phyloP scores from a whole-genome alignment of 1,284 basidiomycete species.

The Butyriboletus appendiculatus region DNA sequence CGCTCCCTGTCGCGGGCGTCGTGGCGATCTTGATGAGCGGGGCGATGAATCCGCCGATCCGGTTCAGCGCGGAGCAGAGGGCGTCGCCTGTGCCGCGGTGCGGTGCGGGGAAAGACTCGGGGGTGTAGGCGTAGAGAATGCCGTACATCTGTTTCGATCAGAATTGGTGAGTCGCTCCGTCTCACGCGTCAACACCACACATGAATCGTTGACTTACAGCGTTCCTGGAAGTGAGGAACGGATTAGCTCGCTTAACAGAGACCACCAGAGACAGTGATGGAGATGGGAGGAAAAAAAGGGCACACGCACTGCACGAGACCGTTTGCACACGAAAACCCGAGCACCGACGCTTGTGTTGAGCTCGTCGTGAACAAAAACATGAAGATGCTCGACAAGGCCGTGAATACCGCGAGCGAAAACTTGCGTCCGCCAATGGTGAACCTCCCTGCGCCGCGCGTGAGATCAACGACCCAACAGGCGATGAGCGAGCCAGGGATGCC shows the following conservation, averaged over 20 bases:
- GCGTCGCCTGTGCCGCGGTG: conserved; percentile 67
- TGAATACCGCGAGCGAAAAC: conserved; percentile 51
- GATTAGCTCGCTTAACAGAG: conserved; percentile 17
- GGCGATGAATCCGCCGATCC: conserved; percentile 56
- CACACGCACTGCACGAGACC: conserved; percentile 43
- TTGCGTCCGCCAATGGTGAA: conserved; percentile 49
- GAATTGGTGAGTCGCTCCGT: neutral
- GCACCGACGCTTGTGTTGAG: conserved; percentile 43
- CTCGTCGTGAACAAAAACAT: conserved; percentile 64
- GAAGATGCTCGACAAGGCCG: conserved; percentile 54
- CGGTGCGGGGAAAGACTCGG: conserved; percentile 66
- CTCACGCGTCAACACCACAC: neutral
- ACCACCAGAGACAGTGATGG: too few species aligned
- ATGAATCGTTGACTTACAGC: conserved; percentile 26
- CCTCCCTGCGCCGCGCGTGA: conserved; percentile 35
- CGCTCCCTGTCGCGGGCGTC: conserved; percentile 33
- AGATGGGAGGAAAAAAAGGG: neutral
- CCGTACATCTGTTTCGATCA: conserved; percentile 52
- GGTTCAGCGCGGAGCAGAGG: conserved; percentile 52
- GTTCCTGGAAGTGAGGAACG: conserved; percentile 24
- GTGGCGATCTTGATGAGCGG: conserved; percentile 54
- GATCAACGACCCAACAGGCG: conserved; percentile 56
- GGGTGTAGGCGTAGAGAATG: conserved; percentile 61
- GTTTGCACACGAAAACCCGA: conserved; percentile 57
- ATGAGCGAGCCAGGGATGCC: conserved; percentile 61